phyloP scores from a whole-genome alignment of 805 yeast species.

The Candida pseudofarinosa region DNA sequence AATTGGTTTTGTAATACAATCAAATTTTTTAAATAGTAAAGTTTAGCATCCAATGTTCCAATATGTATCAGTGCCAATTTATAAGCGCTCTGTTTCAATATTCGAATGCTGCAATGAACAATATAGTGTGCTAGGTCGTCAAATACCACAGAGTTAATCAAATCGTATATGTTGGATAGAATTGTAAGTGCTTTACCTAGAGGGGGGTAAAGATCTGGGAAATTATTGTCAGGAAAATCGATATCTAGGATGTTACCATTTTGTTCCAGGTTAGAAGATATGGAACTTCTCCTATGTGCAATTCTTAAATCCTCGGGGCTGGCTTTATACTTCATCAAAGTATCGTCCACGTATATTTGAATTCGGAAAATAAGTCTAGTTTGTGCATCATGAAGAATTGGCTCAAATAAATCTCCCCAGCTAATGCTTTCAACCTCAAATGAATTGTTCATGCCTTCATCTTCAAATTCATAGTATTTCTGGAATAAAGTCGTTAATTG shows the following conservation, averaged over 20 bases:
- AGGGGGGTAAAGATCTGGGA: constrained; percentile 63
- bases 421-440: constrained; percentile 23
- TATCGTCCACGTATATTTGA: constrained; percentile 66
- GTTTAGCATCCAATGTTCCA: constrained; percentile 54
- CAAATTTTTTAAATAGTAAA: constrained; percentile 70
- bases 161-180: constrained; percentile 72
- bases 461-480: constrained; percentile 63
- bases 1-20: constrained; percentile 67
- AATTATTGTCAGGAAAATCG: constrained; percentile 35
- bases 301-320: constrained; percentile 63
- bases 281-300: constrained; percentile 31
- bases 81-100: constrained; percentile 53
- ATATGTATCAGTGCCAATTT: constrained; percentile 40
- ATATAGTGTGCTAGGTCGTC: constrained; percentile 87
- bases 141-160: constrained; percentile 72
- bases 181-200: constrained; percentile 63
- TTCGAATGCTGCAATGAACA: constrained; percentile 68
- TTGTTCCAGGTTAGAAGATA: constrained; percentile 9
- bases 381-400: constrained; percentile 74
- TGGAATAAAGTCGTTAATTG: constrained; percentile 70
- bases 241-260: constrained; percentile 18
- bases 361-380: constrained; percentile 75
- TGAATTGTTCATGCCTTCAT: constrained; percentile 19
- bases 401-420: constrained; percentile 60
- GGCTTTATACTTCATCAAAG: constrained; percentile 64